Percentiles rank a stretch among this genome's conserved stretches.
Evolutionary conservation across 306 rosid species (phyloP).

Genomic region (Hippophae gyantsensis): DNA sequence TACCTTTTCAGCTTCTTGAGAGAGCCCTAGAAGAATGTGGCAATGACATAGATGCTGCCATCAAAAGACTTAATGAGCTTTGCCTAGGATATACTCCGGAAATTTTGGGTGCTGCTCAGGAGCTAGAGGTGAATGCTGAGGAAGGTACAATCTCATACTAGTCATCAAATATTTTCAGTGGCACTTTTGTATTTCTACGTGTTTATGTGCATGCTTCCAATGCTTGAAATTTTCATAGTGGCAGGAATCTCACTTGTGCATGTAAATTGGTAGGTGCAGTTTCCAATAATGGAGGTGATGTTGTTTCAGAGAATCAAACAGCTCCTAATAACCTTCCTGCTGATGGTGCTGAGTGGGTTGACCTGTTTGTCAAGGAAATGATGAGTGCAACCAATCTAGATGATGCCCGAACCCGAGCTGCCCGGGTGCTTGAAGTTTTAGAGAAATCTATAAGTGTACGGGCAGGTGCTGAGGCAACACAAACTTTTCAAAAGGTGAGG

Average conservation of each 20-base stretch:
- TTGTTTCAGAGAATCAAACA: constrained; percentile 36
- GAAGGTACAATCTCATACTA: constrained; percentile 28
- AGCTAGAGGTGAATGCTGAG: constrained; percentile 26
- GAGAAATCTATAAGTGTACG: constrained; percentile 68
- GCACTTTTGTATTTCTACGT: background rate
- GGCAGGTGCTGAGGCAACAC: constrained; percentile 56
- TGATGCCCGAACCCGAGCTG: constrained; percentile 76
- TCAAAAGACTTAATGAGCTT: constrained; percentile 56
- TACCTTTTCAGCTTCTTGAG: constrained; percentile 58
- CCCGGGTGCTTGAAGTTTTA: constrained; percentile 64
- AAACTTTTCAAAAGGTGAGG: constrained; percentile 54
- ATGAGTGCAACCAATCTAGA: constrained; percentile 62
- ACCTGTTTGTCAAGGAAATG: constrained; percentile 79
- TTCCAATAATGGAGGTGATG: constrained; percentile 27
- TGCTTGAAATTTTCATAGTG: background rate
- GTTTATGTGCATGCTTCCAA: background rate
- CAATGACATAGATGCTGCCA: constrained; percentile 78
- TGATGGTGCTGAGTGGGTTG: constrained; percentile 86
- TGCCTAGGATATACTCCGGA: constrained; percentile 42
- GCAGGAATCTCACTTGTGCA: background rate
- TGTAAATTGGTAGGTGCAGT: constrained; percentile 30
- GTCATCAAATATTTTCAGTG: background rate
- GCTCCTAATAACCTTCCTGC: constrained; percentile 45
- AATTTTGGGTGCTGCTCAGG: constrained; percentile 25
- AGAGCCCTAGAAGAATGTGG: constrained; percentile 69